Evolutionary conservation across 73 alveolate genomes (phyloP).

Genomic region (Durusdinium trenchii): DNA sequence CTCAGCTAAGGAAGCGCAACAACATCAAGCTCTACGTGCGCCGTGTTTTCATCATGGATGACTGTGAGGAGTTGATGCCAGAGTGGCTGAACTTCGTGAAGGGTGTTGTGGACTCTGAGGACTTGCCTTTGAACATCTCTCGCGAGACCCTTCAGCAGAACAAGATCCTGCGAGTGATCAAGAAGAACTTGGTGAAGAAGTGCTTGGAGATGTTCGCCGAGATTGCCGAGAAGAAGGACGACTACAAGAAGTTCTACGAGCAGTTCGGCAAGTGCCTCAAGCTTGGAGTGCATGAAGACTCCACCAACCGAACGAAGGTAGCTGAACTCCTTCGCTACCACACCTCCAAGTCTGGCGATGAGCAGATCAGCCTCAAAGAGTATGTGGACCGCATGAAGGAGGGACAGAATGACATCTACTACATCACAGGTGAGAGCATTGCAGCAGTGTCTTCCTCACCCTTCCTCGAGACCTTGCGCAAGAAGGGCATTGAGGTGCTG

Average conservation of each 20-base stretch:
- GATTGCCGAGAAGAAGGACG: constrained; percentile 99
- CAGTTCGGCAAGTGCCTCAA: constrained; percentile 98
- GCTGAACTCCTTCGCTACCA: constrained; percentile 99
- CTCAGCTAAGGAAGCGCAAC: no score
- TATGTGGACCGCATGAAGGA: constrained; percentile 99
- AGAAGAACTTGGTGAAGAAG: constrained; percentile 99
- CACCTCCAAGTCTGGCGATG: constrained; percentile 99
- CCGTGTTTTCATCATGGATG: constrained; percentile 99
- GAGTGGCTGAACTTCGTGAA: constrained; percentile 99
- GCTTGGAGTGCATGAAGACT: constrained; percentile 99
- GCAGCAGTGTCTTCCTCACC: constrained; percentile 99
- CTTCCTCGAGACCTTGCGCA: constrained; percentile 99
- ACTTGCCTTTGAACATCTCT: constrained; percentile 99
- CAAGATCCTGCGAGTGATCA: constrained; percentile 99
- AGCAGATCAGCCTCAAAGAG: constrained; percentile 99
- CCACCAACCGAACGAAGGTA: constrained; percentile 99
- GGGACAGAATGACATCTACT: constrained; percentile 99
- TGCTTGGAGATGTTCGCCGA: constrained; percentile 99
- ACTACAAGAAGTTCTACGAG: constrained; percentile 97
- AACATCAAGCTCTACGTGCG: constrained; percentile 97
- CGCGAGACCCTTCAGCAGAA: constrained; percentile 99
- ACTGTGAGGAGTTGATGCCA: constrained; percentile 99
- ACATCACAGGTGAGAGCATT: constrained; percentile 99
- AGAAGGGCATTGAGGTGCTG: constrained; percentile 99
- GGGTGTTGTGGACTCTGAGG: constrained; percentile 99